Percentiles rank a stretch among this genome's conserved stretches.
Conservation (phyloP, 2,329 filamentous ascomycete species). For the Knufia fluminis region DNA sequence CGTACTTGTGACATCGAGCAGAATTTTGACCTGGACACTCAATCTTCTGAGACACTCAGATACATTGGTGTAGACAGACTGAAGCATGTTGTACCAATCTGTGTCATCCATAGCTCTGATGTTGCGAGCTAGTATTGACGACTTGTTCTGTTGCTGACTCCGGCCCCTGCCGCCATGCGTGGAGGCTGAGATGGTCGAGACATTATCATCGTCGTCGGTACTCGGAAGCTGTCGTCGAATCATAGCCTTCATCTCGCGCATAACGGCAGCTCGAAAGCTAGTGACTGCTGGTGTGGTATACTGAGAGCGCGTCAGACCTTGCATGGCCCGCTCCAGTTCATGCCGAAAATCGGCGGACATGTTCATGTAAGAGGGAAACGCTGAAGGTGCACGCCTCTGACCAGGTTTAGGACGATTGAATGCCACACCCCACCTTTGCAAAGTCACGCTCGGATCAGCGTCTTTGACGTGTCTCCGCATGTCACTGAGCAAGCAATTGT, state of each 20-base stretch:
- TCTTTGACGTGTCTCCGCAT: constrained; percentile 68
- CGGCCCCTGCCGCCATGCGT: constrained; percentile 61
- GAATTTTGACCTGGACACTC: constrained; percentile 82
- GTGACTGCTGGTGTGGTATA: constrained; percentile 74
- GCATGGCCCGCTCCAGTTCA: constrained; percentile 60
- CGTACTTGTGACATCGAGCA: constrained; percentile 85
- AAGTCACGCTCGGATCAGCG: constrained; percentile 61
- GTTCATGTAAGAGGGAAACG: constrained; percentile 68
- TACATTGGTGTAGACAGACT: constrained; percentile 75
- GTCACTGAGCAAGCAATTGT: constrained; percentile 68
- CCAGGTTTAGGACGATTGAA: constrained; percentile 62
- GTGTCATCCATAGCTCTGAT: constrained; percentile 71
- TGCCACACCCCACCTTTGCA: constrained; percentile 75
- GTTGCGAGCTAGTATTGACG: constrained; percentile 77
- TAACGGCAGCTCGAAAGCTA: constrained; percentile 70
- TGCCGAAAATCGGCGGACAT: constrained; percentile 62
- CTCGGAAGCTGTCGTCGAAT: constrained; percentile 81
- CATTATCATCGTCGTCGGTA: constrained; percentile 86
- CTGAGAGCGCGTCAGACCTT: constrained; percentile 70
- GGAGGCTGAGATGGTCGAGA: constrained; percentile 77
- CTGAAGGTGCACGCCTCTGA: constrained; percentile 57
- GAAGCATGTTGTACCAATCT: constrained; percentile 74
- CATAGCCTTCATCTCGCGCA: constrained; percentile 76
- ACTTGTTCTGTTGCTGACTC: constrained; percentile 84
- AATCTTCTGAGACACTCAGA: constrained; percentile 78